These are phyloP conservation scores for Aspergillus novoparasiticus DNA, from an alignment of 2,329 filamentous ascomycete species.

Conservation along the genomic window DNA sequence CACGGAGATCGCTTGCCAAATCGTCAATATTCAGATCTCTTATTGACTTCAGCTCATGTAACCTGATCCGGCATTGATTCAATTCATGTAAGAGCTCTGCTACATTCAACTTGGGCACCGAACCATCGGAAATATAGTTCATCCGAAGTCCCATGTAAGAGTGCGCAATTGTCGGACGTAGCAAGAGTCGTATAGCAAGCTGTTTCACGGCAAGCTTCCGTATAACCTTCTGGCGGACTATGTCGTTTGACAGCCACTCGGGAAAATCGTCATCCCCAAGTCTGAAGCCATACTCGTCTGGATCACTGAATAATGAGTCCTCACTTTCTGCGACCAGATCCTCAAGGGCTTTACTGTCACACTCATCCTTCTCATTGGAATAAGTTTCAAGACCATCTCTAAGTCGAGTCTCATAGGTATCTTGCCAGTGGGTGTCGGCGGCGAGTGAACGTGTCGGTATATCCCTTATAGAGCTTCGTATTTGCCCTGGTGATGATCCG, in stretches of 20 bases:
- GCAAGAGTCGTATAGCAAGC: constrained; percentile 41
- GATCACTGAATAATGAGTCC: constrained; percentile 12
- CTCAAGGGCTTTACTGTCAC: not conserved
- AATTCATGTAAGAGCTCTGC: constrained; percentile 38
- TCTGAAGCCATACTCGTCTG: constrained; percentile 20
- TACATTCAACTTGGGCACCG: constrained; percentile 33
- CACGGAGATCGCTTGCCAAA: constrained; percentile 30
- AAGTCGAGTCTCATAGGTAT: not conserved
- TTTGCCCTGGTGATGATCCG: constrained; percentile 15
- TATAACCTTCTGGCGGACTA: constrained; percentile 39
- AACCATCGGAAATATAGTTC: constrained; percentile 32
- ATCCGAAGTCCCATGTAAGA: constrained; percentile 38
- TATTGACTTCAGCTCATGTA: constrained; percentile 32
- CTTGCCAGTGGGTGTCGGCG: not conserved
- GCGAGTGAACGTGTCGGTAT: constrained; percentile 10
- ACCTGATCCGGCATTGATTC: constrained; percentile 33
- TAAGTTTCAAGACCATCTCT: not conserved
- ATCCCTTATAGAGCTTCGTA: constrained; percentile 11
- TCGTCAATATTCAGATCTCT: constrained; percentile 33
- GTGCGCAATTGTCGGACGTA: constrained; percentile 43
- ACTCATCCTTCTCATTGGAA: not conserved
- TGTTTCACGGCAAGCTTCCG: constrained; percentile 43
- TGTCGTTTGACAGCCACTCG: constrained; percentile 32
- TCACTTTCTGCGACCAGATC: constrained; percentile 11
- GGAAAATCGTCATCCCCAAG: constrained; percentile 26